Conservation (phyloP, 1,284 basidiomycete species). For the Heliocybe sulcata region DNA sequence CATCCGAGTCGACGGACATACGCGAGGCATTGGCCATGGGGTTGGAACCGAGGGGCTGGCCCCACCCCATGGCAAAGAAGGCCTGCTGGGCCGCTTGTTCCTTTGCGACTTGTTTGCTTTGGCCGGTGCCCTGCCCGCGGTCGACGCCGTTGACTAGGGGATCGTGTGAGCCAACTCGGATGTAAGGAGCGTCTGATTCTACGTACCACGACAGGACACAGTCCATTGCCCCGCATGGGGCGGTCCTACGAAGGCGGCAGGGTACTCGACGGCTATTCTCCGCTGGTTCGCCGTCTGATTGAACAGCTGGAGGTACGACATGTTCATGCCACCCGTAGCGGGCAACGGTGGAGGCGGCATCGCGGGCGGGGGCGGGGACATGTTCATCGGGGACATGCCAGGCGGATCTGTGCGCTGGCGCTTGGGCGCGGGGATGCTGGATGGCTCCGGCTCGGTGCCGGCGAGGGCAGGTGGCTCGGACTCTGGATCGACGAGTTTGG, state of each 20-base stretch:
- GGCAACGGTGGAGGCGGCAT: conserved; percentile 28
- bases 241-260: conserved; percentile 49
- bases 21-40: background rate
- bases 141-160: conserved; percentile 14
- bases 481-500: conserved; percentile 38
- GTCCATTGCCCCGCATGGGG: conserved; percentile 60
- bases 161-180: background rate
- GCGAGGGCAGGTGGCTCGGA: conserved; percentile 18
- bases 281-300: conserved; percentile 66
- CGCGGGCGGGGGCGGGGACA: conserved; percentile 6
- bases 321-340: conserved; percentile 46
- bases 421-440: conserved; percentile 9
- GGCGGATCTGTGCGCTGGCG: conserved; percentile 13
- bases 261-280: conserved; percentile 52
- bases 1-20: background rate
- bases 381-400: conserved; percentile 9
- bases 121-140: conserved; percentile 12
- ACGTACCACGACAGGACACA: conserved; percentile 54
- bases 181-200: background rate
- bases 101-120: conserved; percentile 16
- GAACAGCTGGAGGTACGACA: conserved; percentile 61
- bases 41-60: background rate
- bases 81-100: conserved; percentile 17
- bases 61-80: conserved; percentile 10
- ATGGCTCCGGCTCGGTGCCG: conserved; percentile 13